These are phyloP conservation scores for Viola odorata DNA, from an alignment of 345 rosid genomes.

Conservation along the genomic window DNA sequence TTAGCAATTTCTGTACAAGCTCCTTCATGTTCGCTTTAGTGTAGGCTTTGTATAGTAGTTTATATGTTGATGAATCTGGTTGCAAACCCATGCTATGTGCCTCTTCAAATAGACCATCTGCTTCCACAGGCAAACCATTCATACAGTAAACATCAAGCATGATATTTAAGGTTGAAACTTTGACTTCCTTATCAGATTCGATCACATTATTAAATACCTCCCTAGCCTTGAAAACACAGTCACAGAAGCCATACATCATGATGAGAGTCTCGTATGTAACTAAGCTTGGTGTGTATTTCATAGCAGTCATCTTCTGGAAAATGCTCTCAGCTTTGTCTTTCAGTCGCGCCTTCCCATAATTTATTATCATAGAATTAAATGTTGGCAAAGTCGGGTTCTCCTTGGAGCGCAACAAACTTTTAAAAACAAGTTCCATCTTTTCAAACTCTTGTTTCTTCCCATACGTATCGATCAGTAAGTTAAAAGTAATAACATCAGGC, in stretches of 20 bases:
- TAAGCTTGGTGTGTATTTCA: slow-evolving; percentile 61
- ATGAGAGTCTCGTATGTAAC: slow-evolving; percentile 85
- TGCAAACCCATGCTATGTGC: slow-evolving; percentile 35
- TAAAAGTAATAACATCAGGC: slow-evolving; percentile 79
- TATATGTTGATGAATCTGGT: slow-evolving; percentile 68
- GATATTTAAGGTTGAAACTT: slow-evolving; percentile 63
- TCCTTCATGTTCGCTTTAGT: slow-evolving; percentile 71
- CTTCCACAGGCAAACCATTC: slow-evolving; percentile 67
- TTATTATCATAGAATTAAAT: slow-evolving; percentile 81
- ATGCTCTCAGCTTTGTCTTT: slow-evolving; percentile 63
- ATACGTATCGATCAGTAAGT: slow-evolving; percentile 71
- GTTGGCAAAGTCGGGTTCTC: slow-evolving; percentile 80
- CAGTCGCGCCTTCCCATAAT: slow-evolving; percentile 79
- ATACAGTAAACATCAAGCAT: slow-evolving; percentile 82
- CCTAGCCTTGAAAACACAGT: slow-evolving; percentile 60
- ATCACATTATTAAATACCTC: slow-evolving; percentile 58
- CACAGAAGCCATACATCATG: slow-evolving; percentile 72
- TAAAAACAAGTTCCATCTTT: slow-evolving; percentile 91
- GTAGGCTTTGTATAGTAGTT: slow-evolving; percentile 77
- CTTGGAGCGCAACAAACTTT: slow-evolving; percentile 69
- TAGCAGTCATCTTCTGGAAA: slow-evolving; percentile 53
- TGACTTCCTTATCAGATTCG: slow-evolving; percentile 48
- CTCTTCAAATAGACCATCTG: slow-evolving; percentile 47
- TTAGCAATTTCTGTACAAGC: slow-evolving; percentile 53
- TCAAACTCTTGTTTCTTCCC: slow-evolving; percentile 83